Base-by-base conservation (phyloP, 73 alveolate genomes). In the Paramecium tetraurelia region DNA sequence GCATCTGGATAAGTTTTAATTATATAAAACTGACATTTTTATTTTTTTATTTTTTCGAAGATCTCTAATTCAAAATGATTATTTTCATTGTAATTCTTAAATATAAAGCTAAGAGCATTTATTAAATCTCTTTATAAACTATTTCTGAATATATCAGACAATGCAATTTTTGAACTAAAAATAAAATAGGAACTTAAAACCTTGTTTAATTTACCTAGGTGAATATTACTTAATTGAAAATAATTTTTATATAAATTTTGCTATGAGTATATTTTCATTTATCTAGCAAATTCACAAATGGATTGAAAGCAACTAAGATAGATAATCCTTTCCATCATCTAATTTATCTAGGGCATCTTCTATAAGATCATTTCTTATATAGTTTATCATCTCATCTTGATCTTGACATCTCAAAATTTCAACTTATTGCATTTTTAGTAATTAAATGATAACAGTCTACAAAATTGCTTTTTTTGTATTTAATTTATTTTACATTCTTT, bases 311-410 rank as follows among this genome's bases (percentile, higher is more conserved):
- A 80, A 46, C 44, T 80, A 80, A 22, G 70, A 31, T 21, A 80
- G 24, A 41, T 44, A 80, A 48, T 80, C 90, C 18, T 46, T 31
- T 44, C 90, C 33, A 80, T 80, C 90, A 80, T 80, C 90, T 44
- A 80, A 27, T 80, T 80, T 80, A 80, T 80, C 90, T 21, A 77
- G 50, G 44, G 89, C 89, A 40, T 77, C 90, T 43, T 80, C 90
- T 14, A 80, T 80, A 8, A 80, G 31, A 24, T 80, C 90, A 48
- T 80, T 80, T 80, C 89, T n/a, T 4, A 80, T 44, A 48, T 80
- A 80, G 22, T 43, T 22, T 21, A 80, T 40, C 50, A 80, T 10
- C 21, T 20, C 53, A 31, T 80, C 90, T 18, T 80, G 44, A 41
- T 48, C 27, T 18, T 46, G n/a, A 35, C 90, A 80, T 29, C 21